phyloP scores from a whole-genome alignment of 2,329 filamentous ascomycete species.

The Massarina eburnea region DNA sequence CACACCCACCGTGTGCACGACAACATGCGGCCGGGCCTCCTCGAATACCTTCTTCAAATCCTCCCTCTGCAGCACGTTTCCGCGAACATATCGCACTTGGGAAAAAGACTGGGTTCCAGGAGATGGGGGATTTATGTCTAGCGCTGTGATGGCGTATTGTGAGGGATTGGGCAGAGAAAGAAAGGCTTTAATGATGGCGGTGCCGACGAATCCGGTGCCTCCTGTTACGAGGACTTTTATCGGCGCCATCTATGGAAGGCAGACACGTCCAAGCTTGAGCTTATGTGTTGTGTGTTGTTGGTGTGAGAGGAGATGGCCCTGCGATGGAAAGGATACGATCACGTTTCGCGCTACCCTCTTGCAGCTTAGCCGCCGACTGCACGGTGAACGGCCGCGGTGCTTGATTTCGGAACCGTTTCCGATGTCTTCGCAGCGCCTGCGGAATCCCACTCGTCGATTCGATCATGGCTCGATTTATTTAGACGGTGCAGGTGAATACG shows the following conservation, averaged over 20 bases:
- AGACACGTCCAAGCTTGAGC: conserved; percentile 1
- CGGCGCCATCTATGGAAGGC: too few species aligned
- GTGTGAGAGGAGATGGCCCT: too few species aligned
- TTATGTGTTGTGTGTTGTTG: background rate
- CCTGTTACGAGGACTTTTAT: conserved; percentile 48
- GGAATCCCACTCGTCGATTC: too few species aligned
- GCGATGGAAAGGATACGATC: too few species aligned
- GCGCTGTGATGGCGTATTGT: conserved; percentile 42
- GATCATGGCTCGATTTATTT: too few species aligned
- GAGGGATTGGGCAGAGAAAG: conserved; percentile 26
- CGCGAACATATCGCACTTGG: conserved; percentile 39
- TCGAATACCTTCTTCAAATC: conserved; percentile 54
- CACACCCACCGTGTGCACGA: conserved; percentile 80
- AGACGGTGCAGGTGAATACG: too few species aligned
- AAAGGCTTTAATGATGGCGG: conserved; percentile 44
- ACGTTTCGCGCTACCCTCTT: too few species aligned
- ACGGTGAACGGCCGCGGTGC: too few species aligned
- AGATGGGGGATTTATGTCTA: conserved; percentile 43
- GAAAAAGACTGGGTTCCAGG: conserved; percentile 29
- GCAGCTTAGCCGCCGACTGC: too few species aligned
- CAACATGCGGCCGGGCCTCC: conserved; percentile 72
- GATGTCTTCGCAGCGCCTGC: too few species aligned
- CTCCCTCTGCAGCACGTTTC: conserved; percentile 42
- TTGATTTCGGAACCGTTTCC: too few species aligned
- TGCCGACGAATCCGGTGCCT: conserved; percentile 52